Conservation (phyloP, 257 asterid species). For the Salvia rosmarinus region DNA sequence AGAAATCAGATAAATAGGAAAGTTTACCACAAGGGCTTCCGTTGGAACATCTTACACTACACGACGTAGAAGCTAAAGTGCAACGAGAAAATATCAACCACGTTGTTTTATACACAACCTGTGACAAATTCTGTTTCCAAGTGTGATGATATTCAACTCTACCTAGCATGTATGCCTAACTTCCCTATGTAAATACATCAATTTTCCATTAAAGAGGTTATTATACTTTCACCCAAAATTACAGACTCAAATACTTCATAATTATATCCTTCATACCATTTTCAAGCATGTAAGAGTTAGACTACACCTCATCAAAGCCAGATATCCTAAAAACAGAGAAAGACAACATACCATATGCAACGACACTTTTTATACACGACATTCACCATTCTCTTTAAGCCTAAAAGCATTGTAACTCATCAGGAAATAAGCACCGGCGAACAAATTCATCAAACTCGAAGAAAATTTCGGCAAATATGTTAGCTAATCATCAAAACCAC, state of each 20-base stretch:
- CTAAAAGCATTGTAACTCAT: constrained; percentile 4
- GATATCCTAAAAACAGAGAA: background rate
- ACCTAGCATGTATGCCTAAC: background rate
- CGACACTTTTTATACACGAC: background rate
- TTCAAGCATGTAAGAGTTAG: background rate
- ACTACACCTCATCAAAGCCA: background rate
- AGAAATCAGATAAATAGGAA: background rate
- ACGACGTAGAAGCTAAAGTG: background rate
- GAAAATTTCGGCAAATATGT: background rate
- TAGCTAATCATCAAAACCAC: constrained; percentile 17
- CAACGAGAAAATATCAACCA: background rate
- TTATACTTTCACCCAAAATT: background rate
- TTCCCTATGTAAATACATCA: background rate
- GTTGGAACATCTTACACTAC: background rate
- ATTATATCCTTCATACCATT: background rate
- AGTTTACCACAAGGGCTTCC: background rate
- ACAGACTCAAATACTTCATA: too few relatives aligned
- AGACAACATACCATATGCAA: background rate
- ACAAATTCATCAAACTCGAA: background rate
- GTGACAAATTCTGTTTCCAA: constrained; percentile 5
- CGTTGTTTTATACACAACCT: background rate
- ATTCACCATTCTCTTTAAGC: background rate
- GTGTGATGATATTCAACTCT: background rate
- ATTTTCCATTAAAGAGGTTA: too few relatives aligned
- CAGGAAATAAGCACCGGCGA: background rate